Base-by-base conservation (phyloP, 2,329 filamentous ascomycete species). In the Chaetomium sp. region DNA sequence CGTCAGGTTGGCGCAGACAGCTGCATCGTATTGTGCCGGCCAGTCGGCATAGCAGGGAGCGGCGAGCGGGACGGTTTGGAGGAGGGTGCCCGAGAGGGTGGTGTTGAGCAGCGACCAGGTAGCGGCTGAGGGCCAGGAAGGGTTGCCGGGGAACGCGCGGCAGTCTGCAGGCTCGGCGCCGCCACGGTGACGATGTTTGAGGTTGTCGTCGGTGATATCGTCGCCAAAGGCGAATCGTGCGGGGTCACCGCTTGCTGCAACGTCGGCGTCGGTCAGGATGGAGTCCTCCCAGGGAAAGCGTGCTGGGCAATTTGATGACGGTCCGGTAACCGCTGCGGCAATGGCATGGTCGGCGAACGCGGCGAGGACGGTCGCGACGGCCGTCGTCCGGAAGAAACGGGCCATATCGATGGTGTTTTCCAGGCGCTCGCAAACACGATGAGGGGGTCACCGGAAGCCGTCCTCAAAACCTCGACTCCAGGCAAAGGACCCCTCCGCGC, bases 1-100 rank as follows among this genome's bases (percentile, higher is more conserved):
- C 2, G 64, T 49, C 12, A 72, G 52, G 38, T 59, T 58, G 12
- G 64, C 59, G 58, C 71, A 73, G 45, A 61, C 60, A 34, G 64
- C 66, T 8, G 61, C 56, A 59, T 71, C 59, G 57, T 68, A 66
- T 12, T 59, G 58, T 1, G 8, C 37, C 6, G 63, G 61, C 4
- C 65, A 65, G 45, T 64, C 60, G 14, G 40, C 40, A 52, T 72
- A 73, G 61, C 71, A 73, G 6, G 65, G 66, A 6, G 69, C 67
- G 0, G 66, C 70, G 0, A 67, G 62, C 4, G 71, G 70, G 3
- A 65, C 56, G 8, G 69, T 71, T 40, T 67, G 63, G 52, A 72
- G 67, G 9, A 73, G 64, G 8, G 64, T 66, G 11, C 68, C 68
- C 41, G 59, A 64, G 35, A 62, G 57, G 12, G 62, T 49, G 4